Percentiles rank a stretch among this genome's conserved stretches.
phyloP scores from a whole-genome alignment of 2,329 filamentous ascomycete species.

The Monilinia polystroma region DNA sequence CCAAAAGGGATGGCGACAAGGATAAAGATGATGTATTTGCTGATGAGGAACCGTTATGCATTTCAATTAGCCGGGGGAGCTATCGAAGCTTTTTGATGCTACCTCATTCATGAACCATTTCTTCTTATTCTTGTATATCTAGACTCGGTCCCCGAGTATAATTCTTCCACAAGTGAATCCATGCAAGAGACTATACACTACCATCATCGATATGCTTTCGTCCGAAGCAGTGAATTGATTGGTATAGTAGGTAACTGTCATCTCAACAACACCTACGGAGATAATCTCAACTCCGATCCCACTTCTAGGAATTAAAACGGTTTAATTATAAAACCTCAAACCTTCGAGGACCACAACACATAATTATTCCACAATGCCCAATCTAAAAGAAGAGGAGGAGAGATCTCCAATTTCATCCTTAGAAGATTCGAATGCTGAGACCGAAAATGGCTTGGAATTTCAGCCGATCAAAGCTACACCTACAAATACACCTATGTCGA shows the following conservation, averaged over 20 bases:
- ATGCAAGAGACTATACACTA: background rate
- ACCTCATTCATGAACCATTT: background rate
- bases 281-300: background rate
- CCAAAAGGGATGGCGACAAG: background rate
- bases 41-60: background rate
- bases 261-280: background rate
- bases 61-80: background rate
- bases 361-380: constrained; percentile 6
- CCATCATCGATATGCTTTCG: background rate
- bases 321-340: background rate
- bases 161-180: background rate
- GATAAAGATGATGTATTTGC: background rate
- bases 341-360: background rate
- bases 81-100: background rate
- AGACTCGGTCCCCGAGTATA: background rate
- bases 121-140: background rate
- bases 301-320: background rate
- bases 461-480: constrained; percentile 27
- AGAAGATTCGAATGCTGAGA: background rate
- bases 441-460: constrained; percentile 28
- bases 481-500: constrained; percentile 10
- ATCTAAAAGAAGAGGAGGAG: background rate
- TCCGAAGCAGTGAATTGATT: background rate
- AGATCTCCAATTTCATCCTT: background rate
- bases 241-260: background rate